Percentiles rank a stretch among this genome's conserved stretches.
Evolutionary conservation across 2,329 filamentous ascomycete genomes (phyloP).

Genomic region (Conoideocrella luteorostrata): DNA sequence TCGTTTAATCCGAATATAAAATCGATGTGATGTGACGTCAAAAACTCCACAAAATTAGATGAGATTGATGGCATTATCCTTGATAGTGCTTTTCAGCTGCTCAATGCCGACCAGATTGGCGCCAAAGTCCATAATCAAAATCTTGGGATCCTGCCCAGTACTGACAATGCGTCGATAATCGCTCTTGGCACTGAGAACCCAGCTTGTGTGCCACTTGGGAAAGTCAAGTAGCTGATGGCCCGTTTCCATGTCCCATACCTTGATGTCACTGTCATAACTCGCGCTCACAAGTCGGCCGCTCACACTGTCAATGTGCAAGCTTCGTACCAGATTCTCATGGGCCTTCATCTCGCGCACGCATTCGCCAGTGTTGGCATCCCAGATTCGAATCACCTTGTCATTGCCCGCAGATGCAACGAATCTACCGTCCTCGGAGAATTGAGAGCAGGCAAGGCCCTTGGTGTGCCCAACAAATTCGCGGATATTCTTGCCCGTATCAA

Average conservation of each 20-base stretch:
- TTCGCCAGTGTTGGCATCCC: conserved; percentile 85
- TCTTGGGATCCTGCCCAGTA: conserved; percentile 88
- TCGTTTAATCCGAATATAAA: too few relatives aligned
- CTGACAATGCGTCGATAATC: conserved; percentile 93
- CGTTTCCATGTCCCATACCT: conserved; percentile 82
- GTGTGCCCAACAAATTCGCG: conserved; percentile 87
- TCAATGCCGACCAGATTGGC: conserved; percentile 52
- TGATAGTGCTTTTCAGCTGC: conserved; percentile 42
- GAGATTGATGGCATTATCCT: neutral
- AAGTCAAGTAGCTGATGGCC: conserved; percentile 76
- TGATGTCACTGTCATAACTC: conserved; percentile 92
- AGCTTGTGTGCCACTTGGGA: conserved; percentile 91
- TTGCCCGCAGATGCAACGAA: conserved; percentile 93
- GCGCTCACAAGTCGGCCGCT: conserved; percentile 84
- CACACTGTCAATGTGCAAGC: conserved; percentile 80
- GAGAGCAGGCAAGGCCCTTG: conserved; percentile 89
- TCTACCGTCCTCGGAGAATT: conserved; percentile 92
- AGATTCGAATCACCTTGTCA: conserved; percentile 91
- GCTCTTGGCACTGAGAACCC: conserved; percentile 93
- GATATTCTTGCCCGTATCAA: conserved; percentile 79
- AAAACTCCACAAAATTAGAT: too few relatives aligned
- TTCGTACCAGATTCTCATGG: conserved; percentile 80
- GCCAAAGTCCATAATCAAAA: conserved; percentile 90
- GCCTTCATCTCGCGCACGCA: conserved; percentile 75
- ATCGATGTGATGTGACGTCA: too few relatives aligned